These are phyloP conservation scores for Butyriboletus loyo DNA, from an alignment of 768 basidiomycete species.

Conservation along the genomic window DNA sequence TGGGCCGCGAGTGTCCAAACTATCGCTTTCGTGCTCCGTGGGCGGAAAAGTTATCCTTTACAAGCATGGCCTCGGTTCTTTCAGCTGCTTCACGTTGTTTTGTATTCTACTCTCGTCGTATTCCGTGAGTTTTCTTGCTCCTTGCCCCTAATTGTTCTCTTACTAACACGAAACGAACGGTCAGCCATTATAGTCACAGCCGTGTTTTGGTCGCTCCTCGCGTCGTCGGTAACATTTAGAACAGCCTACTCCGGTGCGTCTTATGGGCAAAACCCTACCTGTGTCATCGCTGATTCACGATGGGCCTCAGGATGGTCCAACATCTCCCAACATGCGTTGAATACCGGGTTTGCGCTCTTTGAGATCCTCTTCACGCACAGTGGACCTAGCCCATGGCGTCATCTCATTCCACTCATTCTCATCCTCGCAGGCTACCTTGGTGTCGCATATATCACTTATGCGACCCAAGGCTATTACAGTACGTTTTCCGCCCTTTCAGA, in stretches of 20 bases:
- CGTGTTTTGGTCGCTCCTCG: slow-evolving; percentile 59
- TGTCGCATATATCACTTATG: slow-evolving; percentile 65
- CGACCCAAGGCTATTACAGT: slow-evolving; percentile 65
- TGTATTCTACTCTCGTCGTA: slow-evolving; percentile 49
- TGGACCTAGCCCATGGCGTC: slow-evolving; percentile 50
- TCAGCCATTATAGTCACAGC: slow-evolving; percentile 62
- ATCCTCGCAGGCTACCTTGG: slow-evolving; percentile 57
- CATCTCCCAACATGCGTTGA: slow-evolving; percentile 60
- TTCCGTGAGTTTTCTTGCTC: slow-evolving; percentile 47
- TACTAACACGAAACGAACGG: not conserved
- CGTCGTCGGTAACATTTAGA: slow-evolving; percentile 40
- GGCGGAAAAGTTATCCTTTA: slow-evolving; percentile 46
- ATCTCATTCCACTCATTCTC: slow-evolving; percentile 45
- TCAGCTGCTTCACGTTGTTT: slow-evolving; percentile 54
- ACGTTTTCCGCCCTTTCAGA: slow-evolving; percentile 22
- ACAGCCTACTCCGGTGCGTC: slow-evolving; percentile 39
- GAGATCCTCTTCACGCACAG: slow-evolving; percentile 57
- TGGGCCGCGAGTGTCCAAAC: slow-evolving; percentile 58
- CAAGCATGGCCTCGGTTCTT: slow-evolving; percentile 56
- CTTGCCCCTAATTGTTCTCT: not conserved
- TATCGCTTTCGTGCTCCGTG: slow-evolving; percentile 36
- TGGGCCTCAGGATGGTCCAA: slow-evolving; percentile 51
- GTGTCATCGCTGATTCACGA: not conserved
- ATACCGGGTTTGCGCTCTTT: slow-evolving; percentile 51
- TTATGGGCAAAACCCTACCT: not conserved